Base-by-base conservation (phyloP, 2,329 filamentous ascomycete species). In the Westerdykella ornata region DNA sequence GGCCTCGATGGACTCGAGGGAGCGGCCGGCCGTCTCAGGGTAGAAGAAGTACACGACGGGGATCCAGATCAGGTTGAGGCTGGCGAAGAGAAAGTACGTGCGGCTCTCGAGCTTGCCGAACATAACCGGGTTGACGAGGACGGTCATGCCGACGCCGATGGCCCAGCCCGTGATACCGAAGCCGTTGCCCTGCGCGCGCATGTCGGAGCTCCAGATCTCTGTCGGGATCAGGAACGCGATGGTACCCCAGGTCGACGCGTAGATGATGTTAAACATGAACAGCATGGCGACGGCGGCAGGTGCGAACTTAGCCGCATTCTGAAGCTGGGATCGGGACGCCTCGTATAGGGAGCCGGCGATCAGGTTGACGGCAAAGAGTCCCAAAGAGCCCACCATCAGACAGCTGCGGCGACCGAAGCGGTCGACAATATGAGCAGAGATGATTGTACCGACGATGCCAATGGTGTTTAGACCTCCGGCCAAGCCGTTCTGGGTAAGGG, bases 121-220 rank as follows among this genome's bases (percentile, higher is more conserved):
- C 11, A 76, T 73, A 18, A 77, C 71, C 0, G 76, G 77, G 0
- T 76, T 78, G 45, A 81, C 75, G 71, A 80, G 77, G 45, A 81
- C 78, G 18, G 81, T 75, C 53, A 80, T 64, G 60, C n/a, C n/a
- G n/a, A n/a, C n/a, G n/a, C n/a, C n/a, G 37, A 44, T 34, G 15
- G 38, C 42, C 38, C 43, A 45, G 28, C 43, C 43, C 8, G 40
- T 40, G 8, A 40, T 43, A 31, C 8, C 17, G 18, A 13, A 44
- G 28, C 82, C 81, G 47, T 86, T 87, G 8, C 82, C 84, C 51
- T 82, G 80, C 2, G 83, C 83, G 15, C 83, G 75, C 1, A 85
- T 74, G 44, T 81, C 73, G 0, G 85, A 65, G 0, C 84, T 82
- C 55, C 84, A 86, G 44, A 86, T 86, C 57, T 87, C 82, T 3